Evolutionary conservation across 1,284 basidiomycete genomes (phyloP).

Genomic region (Ceratorhiza oryzae-sativae): DNA sequence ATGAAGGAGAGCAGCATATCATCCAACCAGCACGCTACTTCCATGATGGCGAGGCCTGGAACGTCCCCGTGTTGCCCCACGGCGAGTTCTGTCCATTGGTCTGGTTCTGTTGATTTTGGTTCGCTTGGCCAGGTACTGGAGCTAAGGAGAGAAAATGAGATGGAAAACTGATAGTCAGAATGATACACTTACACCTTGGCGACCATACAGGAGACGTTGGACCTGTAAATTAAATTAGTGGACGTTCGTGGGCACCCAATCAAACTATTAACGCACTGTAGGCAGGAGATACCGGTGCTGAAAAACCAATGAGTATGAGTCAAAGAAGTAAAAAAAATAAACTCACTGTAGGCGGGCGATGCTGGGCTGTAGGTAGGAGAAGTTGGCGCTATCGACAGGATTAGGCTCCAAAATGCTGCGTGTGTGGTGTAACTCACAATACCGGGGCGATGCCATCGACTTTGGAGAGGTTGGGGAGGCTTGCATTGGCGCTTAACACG

Average conservation of each 20-base stretch:
- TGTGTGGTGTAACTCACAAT: slow-evolving; percentile 67
- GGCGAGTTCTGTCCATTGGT: slow-evolving; percentile 38
- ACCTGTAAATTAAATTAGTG: slow-evolving; percentile 39
- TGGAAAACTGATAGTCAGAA: not conserved
- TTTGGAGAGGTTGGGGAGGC: slow-evolving; percentile 85
- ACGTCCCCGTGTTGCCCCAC: slow-evolving; percentile 30
- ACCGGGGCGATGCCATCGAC: slow-evolving; percentile 87
- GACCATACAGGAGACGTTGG: slow-evolving; percentile 82
- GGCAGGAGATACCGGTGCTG: slow-evolving; percentile 81
- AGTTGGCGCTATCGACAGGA: slow-evolving; percentile 80
- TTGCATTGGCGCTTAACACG: slow-evolving; percentile 65
- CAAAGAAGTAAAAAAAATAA: not conserved
- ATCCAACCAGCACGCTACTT: slow-evolving; percentile 32
- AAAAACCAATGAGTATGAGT: slow-evolving; percentile 29
- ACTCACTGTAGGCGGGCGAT: slow-evolving; percentile 78
- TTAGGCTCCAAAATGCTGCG: slow-evolving; percentile 30
- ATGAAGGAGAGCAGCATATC: slow-evolving; percentile 10
- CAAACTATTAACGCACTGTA: slow-evolving; percentile 58
- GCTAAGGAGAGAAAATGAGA: slow-evolving; percentile 13
- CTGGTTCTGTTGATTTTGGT: slow-evolving; percentile 32
- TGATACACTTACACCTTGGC: slow-evolving; percentile 50
- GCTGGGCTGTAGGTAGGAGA: slow-evolving; percentile 72
- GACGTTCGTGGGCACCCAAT: not conserved
- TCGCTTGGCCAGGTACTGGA: slow-evolving; percentile 14
- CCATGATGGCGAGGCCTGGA: slow-evolving; percentile 41